Evolutionary conservation across 2,329 filamentous ascomycete species (phyloP).

Genomic region (Alternaria sp.): DNA sequence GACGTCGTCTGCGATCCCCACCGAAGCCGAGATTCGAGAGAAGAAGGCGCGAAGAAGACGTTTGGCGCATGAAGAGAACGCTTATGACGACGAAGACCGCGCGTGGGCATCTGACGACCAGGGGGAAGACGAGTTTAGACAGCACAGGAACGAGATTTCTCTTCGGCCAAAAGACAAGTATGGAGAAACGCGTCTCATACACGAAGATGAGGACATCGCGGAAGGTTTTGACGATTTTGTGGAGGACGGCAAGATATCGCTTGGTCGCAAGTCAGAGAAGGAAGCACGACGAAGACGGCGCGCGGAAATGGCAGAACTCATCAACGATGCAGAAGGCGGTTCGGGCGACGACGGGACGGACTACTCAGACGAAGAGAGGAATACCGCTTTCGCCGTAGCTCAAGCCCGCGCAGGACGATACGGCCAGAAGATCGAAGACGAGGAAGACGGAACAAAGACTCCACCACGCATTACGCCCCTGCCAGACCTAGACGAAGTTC

Average conservation of each 20-base stretch:
- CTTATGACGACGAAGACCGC: constrained; percentile 57
- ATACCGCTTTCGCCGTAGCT: constrained; percentile 83
- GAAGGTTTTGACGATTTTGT: constrained; percentile 95
- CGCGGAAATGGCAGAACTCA: constrained; percentile 82
- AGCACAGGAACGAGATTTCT: constrained; percentile 52
- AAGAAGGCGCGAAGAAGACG: constrained; percentile 90
- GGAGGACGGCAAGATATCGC: constrained; percentile 78
- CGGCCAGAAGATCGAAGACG: constrained; percentile 58
- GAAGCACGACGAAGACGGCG: constrained; percentile 71
- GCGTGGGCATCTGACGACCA: constrained; percentile 51
- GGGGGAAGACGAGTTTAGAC: constrained; percentile 49
- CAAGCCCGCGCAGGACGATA: constrained; percentile 90
- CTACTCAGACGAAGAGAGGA: constrained; percentile 67
- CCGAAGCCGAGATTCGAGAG: constrained; percentile 83
- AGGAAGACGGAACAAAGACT: constrained; percentile 59
- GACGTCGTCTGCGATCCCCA: constrained; percentile 67
- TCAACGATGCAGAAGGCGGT: constrained; percentile 75
- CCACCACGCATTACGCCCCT: constrained; percentile 79
- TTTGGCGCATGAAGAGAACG: constrained; percentile 73
- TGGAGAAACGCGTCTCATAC: constrained; percentile 73
- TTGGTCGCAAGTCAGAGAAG: constrained; percentile 79
- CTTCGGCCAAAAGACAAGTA: constrained; percentile 66
- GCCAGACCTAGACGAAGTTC: constrained; percentile 72
- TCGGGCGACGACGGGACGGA: constrained; percentile 74
- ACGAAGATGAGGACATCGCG: constrained; percentile 88